Conservation (phyloP, 1,284 basidiomycete genomes). For the Cystobasidiaceae sp. region DNA sequence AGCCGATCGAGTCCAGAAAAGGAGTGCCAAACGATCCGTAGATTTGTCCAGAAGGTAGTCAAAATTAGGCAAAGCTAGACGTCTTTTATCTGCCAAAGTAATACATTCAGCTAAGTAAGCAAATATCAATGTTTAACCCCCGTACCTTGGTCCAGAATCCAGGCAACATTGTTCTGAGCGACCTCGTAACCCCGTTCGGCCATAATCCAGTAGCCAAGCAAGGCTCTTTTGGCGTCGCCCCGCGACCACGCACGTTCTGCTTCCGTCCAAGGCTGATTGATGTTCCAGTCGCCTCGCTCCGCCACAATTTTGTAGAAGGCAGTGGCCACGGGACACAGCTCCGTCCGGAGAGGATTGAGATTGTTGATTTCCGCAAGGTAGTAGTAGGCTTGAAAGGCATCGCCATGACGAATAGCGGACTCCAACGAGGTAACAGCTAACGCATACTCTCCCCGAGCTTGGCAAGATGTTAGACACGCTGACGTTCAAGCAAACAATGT, state of each 20-base stretch:
- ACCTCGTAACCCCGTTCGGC: slow-evolving; percentile 87
- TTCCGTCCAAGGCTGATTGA: slow-evolving; percentile 71
- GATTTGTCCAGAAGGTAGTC: slow-evolving; percentile 49
- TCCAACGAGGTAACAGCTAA: slow-evolving; percentile 70
- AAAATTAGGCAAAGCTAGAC: slow-evolving; percentile 52
- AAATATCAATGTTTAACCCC: slow-evolving; percentile 14
- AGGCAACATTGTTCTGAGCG: slow-evolving; percentile 94
- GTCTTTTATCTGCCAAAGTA: slow-evolving; percentile 60
- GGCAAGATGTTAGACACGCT: background rate
- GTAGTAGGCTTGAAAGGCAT: slow-evolving; percentile 86
- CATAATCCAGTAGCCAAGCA: slow-evolving; percentile 90
- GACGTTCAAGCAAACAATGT: background rate
- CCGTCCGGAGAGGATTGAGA: slow-evolving; percentile 51
- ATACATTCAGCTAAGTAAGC: background rate
- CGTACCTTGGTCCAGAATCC: slow-evolving; percentile 79
- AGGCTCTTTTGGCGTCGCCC: slow-evolving; percentile 60
- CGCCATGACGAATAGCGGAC: slow-evolving; percentile 72
- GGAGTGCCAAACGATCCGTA: slow-evolving; percentile 73
- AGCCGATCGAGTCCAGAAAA: slow-evolving; percentile 90
- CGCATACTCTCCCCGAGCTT: slow-evolving; percentile 60
- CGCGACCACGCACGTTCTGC: slow-evolving; percentile 74
- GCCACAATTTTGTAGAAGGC: slow-evolving; percentile 84
- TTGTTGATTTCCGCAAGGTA: slow-evolving; percentile 77
- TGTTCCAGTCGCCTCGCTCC: slow-evolving; percentile 76
- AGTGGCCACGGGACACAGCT: slow-evolving; percentile 73